These are phyloP conservation scores for Naganishia vaughanmartiniae DNA, from an alignment of 768 basidiomycete species.

Conservation along the genomic window DNA sequence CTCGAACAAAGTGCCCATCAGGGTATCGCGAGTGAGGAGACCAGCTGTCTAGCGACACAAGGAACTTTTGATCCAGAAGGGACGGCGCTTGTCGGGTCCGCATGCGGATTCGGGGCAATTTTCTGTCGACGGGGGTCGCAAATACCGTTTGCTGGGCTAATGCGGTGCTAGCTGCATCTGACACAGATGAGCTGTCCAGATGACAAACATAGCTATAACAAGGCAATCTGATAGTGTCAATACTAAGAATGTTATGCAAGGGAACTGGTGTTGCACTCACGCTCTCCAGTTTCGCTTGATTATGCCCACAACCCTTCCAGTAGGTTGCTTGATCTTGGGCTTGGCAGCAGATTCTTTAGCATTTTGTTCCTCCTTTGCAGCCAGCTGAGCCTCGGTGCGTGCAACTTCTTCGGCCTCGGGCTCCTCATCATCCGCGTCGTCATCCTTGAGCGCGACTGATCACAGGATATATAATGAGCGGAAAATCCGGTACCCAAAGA, in stretches of 20 bases:
- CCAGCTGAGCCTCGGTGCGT: slow-evolving; percentile 50
- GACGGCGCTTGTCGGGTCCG: slow-evolving; percentile 89
- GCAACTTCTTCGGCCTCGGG: slow-evolving; percentile 58
- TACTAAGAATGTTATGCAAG: neutral
- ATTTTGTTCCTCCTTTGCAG: slow-evolving; percentile 55
- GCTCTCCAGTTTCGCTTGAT: slow-evolving; percentile 95
- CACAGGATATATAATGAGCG: slow-evolving; percentile 5
- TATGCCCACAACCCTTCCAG: slow-evolving; percentile 84
- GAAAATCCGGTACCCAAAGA: neutral
- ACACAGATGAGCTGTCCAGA: slow-evolving; percentile 82
- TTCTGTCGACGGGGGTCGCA: slow-evolving; percentile 84
- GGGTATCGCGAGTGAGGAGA: slow-evolving; percentile 81
- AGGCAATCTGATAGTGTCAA: slow-evolving; percentile 11
- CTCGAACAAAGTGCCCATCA: slow-evolving; percentile 92
- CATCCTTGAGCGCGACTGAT: slow-evolving; percentile 75
- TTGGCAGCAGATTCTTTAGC: slow-evolving; percentile 47
- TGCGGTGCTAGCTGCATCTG: slow-evolving; percentile 72
- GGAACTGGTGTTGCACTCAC: slow-evolving; percentile 57
- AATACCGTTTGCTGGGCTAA: slow-evolving; percentile 77
- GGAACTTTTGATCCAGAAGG: slow-evolving; percentile 87
- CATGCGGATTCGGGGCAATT: slow-evolving; percentile 87
- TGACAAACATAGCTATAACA: slow-evolving; percentile 80
- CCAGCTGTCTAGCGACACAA: slow-evolving; percentile 94
- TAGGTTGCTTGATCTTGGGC: slow-evolving; percentile 66
- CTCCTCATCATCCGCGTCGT: slow-evolving; percentile 70